A percentile compares a stretch with the other conserved stretches of the same genome.
phyloP scores from a whole-genome alignment of 2,329 filamentous ascomycete species.

The Camptophora hylomeconis region DNA sequence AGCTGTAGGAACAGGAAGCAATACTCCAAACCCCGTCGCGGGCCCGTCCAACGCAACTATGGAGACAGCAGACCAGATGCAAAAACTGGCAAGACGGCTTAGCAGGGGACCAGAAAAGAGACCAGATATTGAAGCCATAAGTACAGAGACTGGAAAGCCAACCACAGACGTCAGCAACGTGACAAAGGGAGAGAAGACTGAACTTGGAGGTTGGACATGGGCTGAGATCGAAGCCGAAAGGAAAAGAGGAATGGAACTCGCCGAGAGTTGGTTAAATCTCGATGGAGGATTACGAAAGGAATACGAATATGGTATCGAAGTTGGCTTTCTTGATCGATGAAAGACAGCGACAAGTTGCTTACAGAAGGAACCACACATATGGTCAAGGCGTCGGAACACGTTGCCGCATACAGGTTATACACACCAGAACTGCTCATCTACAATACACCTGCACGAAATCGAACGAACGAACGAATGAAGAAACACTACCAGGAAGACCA shows the following conservation, averaged over 20 bases:
- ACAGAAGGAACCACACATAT: no score
- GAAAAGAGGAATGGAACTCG: constrained; percentile 39
- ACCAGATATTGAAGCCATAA: constrained; percentile 8
- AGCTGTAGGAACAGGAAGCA: background rate
- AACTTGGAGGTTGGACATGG: constrained; percentile 42
- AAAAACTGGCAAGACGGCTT: constrained; percentile 15
- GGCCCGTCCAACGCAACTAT: constrained; percentile 12
- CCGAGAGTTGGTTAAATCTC: constrained; percentile 41
- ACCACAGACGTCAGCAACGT: constrained; percentile 21
- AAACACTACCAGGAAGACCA: no score
- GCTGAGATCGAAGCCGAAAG: constrained; percentile 47
- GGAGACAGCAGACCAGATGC: constrained; percentile 14
- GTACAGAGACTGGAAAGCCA: constrained; percentile 19
- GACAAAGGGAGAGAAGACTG: constrained; percentile 19
- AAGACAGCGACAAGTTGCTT: no score
- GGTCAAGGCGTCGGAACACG: no score
- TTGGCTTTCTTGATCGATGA: no score
- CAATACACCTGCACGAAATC: no score
- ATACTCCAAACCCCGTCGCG: constrained; percentile 9
- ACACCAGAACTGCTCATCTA: no score
- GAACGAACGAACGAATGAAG: no score
- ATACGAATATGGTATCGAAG: no score
- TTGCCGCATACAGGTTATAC: no score
- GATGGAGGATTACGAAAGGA: constrained; percentile 39
- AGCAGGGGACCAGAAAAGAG: constrained; percentile 15